Evolutionary conservation across 1,284 basidiomycete genomes (phyloP).

Genomic region (Cerioporus squamosus): DNA sequence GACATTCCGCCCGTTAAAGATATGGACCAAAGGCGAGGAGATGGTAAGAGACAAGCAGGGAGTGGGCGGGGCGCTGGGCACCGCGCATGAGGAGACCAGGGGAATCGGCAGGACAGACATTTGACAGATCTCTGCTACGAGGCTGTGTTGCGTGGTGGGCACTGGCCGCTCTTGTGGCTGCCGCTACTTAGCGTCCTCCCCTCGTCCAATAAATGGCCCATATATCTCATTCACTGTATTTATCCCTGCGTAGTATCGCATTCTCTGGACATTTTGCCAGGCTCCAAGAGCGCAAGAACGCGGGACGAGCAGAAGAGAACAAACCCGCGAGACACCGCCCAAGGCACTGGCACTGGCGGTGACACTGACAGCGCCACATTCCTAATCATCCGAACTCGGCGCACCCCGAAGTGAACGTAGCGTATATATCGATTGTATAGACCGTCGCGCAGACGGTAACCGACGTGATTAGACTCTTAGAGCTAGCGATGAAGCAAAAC

Average conservation of each 20-base stretch:
- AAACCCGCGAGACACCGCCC: too few species aligned
- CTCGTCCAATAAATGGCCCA: too few species aligned
- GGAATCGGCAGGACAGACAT: not conserved
- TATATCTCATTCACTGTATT: too few species aligned
- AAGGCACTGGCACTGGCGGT: too few species aligned
- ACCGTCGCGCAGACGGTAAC: not conserved
- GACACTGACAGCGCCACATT: not conserved
- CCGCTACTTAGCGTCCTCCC: too few species aligned
- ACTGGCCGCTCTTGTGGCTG: too few species aligned
- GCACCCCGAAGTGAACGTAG: not conserved
- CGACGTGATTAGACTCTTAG: not conserved
- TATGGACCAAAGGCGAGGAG: not conserved
- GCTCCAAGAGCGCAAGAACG: too few species aligned
- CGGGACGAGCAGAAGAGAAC: too few species aligned
- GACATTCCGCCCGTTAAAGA: constrained; percentile 3
- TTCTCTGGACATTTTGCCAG: too few species aligned
- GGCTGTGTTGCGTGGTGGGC: too few species aligned
- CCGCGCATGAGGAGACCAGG: not conserved
- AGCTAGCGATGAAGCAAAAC: constrained; percentile 1
- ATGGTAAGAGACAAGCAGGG: not conserved
- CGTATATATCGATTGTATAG: not conserved
- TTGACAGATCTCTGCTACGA: constrained; percentile 3
- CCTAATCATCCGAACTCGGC: not conserved
- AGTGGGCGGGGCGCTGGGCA: not conserved
- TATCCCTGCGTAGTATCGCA: too few species aligned